Evolutionary conservation across 345 rosid species (phyloP).

Genomic region (Moricandia arvensis): DNA sequence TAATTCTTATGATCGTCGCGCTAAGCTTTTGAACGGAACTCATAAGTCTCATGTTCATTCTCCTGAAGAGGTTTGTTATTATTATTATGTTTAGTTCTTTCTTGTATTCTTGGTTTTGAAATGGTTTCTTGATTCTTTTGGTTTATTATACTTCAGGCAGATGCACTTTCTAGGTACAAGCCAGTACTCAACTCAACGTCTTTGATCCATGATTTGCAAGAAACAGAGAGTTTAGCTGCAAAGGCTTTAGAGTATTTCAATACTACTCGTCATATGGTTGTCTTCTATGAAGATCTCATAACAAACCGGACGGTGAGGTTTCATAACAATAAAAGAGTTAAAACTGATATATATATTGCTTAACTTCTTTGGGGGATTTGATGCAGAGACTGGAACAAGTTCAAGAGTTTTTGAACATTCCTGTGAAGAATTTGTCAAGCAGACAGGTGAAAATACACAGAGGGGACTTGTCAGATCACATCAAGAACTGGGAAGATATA

Average conservation of each 20-base stretch:
- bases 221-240: conserved; percentile 55
- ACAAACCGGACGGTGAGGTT: conserved; percentile 44
- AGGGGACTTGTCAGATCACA: conserved; percentile 64
- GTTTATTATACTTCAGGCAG: conserved; percentile 48
- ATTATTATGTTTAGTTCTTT: neutral
- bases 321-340: neutral
- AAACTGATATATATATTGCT: neutral
- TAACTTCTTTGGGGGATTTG: neutral
- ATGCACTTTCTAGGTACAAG: conserved; percentile 73
- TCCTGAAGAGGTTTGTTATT: conserved; percentile 59
- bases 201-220: conserved; percentile 59
- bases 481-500: conserved; percentile 85
- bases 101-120: conserved; percentile 10
- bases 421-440: conserved; percentile 57
- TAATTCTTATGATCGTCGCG: conserved; percentile 79
- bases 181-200: conserved; percentile 69
- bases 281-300: conserved; percentile 82
- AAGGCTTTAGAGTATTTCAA: conserved; percentile 65
- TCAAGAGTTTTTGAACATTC: conserved; percentile 70
- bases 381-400: conserved; percentile 76
- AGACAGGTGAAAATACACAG: conserved; percentile 91
- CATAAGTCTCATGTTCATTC: conserved; percentile 99
- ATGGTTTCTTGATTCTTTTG: conserved; percentile 22
- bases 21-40: conserved; percentile 88
- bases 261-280: conserved; percentile 66